phyloP scores from a whole-genome alignment of 2,329 filamentous ascomycete genomes.

The Trichoderma koningiopsis region DNA sequence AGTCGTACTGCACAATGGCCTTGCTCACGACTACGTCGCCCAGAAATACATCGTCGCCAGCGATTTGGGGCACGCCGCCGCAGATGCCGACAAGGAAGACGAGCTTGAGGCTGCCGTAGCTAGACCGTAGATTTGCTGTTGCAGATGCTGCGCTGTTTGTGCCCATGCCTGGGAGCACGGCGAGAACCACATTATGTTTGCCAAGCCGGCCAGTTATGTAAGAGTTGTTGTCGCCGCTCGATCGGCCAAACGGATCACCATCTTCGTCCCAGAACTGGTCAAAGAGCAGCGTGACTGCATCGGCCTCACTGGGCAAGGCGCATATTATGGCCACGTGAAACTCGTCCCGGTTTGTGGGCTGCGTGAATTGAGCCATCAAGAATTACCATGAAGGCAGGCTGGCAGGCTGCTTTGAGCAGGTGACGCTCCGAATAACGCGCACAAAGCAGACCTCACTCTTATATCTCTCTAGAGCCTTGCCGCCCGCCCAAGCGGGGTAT shows the following conservation, averaged over 20 bases:
- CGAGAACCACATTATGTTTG: constrained; percentile 36
- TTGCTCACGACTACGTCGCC: constrained; percentile 42
- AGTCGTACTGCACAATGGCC: constrained; percentile 36
- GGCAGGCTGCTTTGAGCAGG: not conserved
- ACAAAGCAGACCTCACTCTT: not conserved
- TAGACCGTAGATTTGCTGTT: constrained; percentile 36
- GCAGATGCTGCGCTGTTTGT: constrained; percentile 34
- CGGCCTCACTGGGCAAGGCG: constrained; percentile 32
- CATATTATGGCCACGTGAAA: constrained; percentile 36
- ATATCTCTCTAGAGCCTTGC: not conserved
- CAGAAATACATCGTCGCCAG: constrained; percentile 29
- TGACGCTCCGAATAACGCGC: not conserved
- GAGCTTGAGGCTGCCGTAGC: constrained; percentile 39
- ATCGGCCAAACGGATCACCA: constrained; percentile 30
- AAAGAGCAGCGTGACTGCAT: constrained; percentile 32
- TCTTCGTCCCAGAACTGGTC: constrained; percentile 36
- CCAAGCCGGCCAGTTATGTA: constrained; percentile 38
- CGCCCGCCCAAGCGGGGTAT: not conserved
- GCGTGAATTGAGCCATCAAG: not conserved
- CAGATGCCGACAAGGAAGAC: constrained; percentile 45
- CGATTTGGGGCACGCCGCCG: constrained; percentile 39
- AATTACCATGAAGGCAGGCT: not conserved
- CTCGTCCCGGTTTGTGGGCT: constrained; percentile 20
- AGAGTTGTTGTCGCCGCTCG: constrained; percentile 33
- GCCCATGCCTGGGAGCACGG: constrained; percentile 35